Evolutionary conservation across 2,329 filamentous ascomycete genomes (phyloP), one percentile per base, ranked within the genome.

Genomic region (Ophiostoma ulmi): DNA sequence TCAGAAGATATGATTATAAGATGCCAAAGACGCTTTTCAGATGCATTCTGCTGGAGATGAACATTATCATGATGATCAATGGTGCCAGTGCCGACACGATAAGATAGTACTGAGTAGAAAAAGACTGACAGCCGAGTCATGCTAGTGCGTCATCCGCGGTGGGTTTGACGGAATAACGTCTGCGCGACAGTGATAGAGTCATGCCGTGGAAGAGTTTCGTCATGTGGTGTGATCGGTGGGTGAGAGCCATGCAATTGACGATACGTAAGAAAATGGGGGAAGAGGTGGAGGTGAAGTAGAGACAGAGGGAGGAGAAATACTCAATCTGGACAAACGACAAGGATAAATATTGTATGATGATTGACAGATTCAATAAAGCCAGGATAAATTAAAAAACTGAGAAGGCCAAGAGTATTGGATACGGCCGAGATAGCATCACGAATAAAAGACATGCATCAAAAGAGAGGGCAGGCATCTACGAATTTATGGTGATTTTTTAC

Each of bases 121-220:
- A 35, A 64, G 26, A 36, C 26, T n/a, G 58, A n/a, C 26, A 20
- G 64, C 39, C 70, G 70, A 72, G 70, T 72, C 70, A 72, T 72
- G 68, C 65, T 72, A 72, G 70, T 72, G 44, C 41, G 64, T 64
- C 31, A 64, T 64, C 31, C 38, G 35, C 61, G 39, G 61, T 64
- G 31, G 58, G 61, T 36, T 64, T 58, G 61, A 64, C 58, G 58
- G 31, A 64, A 64, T 64, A 64, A 35, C 22, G 17, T 31, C 55
- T 22, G 35, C 6, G 48, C 52, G 22, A 26, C 52, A 26, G 22
- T 22, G 38, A 48, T 64, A 69, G 36, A 69, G 68, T 64, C 41
- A 68, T 55, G 55, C 17, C 13, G 31, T 36, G 31, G 31, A 13
- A n/a, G 17, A n/a, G 5, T 64, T 36, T 64, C 61, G 61, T 64